A percentile compares a stretch with the other conserved stretches of the same genome.
Evolutionary conservation across 1,284 basidiomycete species (phyloP).

Genomic region (Golubevia sp.): DNA sequence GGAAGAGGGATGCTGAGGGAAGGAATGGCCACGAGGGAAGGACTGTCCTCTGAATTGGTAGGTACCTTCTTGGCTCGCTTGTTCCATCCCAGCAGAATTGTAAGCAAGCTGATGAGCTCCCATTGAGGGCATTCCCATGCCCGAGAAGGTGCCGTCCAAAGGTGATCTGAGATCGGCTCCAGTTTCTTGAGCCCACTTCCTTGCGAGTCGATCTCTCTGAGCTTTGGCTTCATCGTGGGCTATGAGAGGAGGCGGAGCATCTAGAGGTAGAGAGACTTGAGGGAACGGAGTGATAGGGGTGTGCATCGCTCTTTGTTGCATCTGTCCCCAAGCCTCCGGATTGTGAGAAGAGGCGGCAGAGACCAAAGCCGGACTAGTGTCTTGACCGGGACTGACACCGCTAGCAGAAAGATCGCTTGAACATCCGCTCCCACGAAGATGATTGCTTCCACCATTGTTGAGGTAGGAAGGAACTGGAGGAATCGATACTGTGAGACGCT

Average conservation of each 20-base stretch:
- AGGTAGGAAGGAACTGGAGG: constrained; percentile 39
- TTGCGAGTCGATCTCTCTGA: constrained; percentile 43
- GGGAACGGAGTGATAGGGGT: constrained; percentile 47
- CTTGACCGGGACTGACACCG: neutral
- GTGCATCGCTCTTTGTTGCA: constrained; percentile 43
- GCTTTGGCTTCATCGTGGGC: constrained; percentile 28
- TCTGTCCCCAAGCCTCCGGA: constrained; percentile 33
- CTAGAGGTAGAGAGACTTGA: constrained; percentile 20
- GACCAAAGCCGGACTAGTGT: constrained; percentile 8
- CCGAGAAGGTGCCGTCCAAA: no score
- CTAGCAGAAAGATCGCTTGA: constrained; percentile 8
- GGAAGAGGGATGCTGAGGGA: no score
- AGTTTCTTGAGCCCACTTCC: constrained; percentile 29
- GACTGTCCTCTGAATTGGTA: no score
- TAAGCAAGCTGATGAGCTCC: no score
- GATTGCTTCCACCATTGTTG: constrained; percentile 17
- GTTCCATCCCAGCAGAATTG: no score
- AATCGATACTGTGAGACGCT: constrained; percentile 45
- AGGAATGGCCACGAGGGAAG: no score
- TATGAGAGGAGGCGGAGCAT: constrained; percentile 38
- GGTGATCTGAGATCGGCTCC: no score
- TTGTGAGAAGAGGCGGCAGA: constrained; percentile 22
- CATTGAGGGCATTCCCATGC: no score
- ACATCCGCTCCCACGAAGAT: constrained; percentile 10
- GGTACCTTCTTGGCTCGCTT: no score